phyloP scores from a whole-genome alignment of 192 early-diverging fungal genomes.

The Glomus cerebriforme region DNA sequence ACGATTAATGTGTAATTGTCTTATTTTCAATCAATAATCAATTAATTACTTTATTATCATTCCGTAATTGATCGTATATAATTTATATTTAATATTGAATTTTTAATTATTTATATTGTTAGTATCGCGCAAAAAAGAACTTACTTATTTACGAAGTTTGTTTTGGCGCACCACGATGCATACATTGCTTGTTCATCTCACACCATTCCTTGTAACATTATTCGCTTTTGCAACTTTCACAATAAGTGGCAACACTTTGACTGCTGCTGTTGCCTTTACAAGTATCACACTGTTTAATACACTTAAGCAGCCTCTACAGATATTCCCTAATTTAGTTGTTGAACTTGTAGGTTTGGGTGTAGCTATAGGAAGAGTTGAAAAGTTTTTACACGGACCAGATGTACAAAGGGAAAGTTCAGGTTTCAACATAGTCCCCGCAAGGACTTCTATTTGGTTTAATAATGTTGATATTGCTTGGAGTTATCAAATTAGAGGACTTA shows the following conservation, averaged over 20 bases:
- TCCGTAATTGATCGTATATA: no score
- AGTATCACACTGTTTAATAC: slow-evolving; percentile 65
- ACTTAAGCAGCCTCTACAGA: slow-evolving; percentile 48
- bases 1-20: slow-evolving; percentile 61
- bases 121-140: slow-evolving; percentile 45
- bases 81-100: not conserved
- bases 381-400: slow-evolving; percentile 70
- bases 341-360: slow-evolving; percentile 42
- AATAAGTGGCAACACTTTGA: slow-evolving; percentile 39
- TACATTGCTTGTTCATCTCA: slow-evolving; percentile 39
- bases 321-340: slow-evolving; percentile 41
- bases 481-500: slow-evolving; percentile 27
- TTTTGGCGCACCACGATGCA: slow-evolving; percentile 42
- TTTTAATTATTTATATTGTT: not conserved
- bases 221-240: slow-evolving; percentile 63
- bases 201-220: slow-evolving; percentile 62
- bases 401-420: slow-evolving; percentile 5
- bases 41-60: not conserved
- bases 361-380: slow-evolving; percentile 62
- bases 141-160: slow-evolving; percentile 39
- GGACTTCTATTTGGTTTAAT: slow-evolving; percentile 46
- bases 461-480: slow-evolving; percentile 54
- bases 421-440: slow-evolving; percentile 4
- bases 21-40: slow-evolving; percentile 28
- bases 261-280: slow-evolving; percentile 68